These are phyloP conservation scores for Cyberlindnera misumaiensis DNA, from an alignment of 805 yeast species.

Conservation along the genomic window DNA sequence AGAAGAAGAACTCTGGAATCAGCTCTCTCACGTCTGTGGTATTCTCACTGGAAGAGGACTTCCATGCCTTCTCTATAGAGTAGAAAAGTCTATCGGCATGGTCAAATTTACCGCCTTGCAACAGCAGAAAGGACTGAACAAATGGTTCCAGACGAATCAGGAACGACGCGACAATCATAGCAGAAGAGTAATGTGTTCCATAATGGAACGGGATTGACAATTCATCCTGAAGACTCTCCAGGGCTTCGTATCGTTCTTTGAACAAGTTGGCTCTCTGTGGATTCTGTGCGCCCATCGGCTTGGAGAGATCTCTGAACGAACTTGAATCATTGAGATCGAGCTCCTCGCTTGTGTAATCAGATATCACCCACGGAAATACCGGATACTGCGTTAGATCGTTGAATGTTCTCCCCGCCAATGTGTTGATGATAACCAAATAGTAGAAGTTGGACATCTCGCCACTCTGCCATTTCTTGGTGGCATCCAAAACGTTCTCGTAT, in stretches of 20 bases:
- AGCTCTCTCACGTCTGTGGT: slow-evolving; percentile 86
- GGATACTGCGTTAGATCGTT: slow-evolving; percentile 90
- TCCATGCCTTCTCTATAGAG: slow-evolving; percentile 75
- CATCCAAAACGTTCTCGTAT: slow-evolving; percentile 31
- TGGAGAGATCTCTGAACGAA: slow-evolving; percentile 66
- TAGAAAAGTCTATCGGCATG: slow-evolving; percentile 80
- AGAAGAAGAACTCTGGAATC: slow-evolving; percentile 77
- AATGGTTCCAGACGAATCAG: slow-evolving; percentile 73
- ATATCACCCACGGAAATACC: slow-evolving; percentile 85
- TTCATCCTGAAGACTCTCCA: slow-evolving; percentile 52
- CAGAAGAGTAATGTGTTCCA: slow-evolving; percentile 90
- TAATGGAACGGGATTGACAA: slow-evolving; percentile 77
- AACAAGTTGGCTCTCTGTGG: slow-evolving; percentile 53
- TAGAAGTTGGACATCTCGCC: slow-evolving; percentile 82
- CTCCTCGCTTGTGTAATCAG: slow-evolving; percentile 68
- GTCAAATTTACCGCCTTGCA: slow-evolving; percentile 87
- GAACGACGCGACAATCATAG: slow-evolving; percentile 85
- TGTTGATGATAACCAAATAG: slow-evolving; percentile 72
- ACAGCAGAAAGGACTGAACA: slow-evolving; percentile 66
- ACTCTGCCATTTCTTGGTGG: slow-evolving; percentile 64
- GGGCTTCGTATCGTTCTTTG: slow-evolving; percentile 64
- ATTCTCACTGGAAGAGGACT: slow-evolving; percentile 68
- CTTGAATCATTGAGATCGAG: slow-evolving; percentile 59
- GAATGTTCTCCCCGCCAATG: slow-evolving; percentile 82
- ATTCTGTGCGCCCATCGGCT: slow-evolving; percentile 90